Evolutionary conservation across 2,329 filamentous ascomycete species (phyloP).

Genomic region (Dactylellina drechsleri): DNA sequence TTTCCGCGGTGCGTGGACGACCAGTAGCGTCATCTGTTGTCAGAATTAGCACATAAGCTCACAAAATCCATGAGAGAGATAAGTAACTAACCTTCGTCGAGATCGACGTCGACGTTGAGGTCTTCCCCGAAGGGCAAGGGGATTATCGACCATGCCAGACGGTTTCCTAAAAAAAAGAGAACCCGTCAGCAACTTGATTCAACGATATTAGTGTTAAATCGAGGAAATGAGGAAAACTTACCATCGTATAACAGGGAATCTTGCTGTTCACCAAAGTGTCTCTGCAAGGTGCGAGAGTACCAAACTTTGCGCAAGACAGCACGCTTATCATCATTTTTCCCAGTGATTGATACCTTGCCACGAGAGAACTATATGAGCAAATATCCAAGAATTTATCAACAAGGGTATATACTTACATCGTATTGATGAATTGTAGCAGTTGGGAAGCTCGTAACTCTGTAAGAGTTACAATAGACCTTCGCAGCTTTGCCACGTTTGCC

Average conservation of each 20-base stretch:
- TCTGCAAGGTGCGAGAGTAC: constrained; percentile 72
- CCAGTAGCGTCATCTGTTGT: constrained; percentile 60
- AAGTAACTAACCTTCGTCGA: constrained; percentile 72
- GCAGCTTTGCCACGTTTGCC: constrained; percentile 65
- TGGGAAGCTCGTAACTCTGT: constrained; percentile 72
- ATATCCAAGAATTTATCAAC: constrained; percentile 25
- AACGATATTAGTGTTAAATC: constrained; percentile 69
- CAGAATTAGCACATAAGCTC: constrained; percentile 53
- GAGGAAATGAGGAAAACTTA: constrained; percentile 18
- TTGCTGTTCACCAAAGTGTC: constrained; percentile 65
- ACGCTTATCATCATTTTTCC: constrained; percentile 72
- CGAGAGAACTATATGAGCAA: background rate
- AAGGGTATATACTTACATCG: constrained; percentile 71
- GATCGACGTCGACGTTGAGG: constrained; percentile 72
- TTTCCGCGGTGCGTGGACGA: constrained; percentile 58
- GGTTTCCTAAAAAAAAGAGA: constrained; percentile 67
- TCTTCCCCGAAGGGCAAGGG: constrained; percentile 64
- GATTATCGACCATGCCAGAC: constrained; percentile 79
- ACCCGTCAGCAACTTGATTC: too few relatives aligned
- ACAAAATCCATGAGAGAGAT: background rate
- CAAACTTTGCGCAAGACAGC: constrained; percentile 80
- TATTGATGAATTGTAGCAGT: constrained; percentile 79
- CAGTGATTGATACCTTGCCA: constrained; percentile 42
- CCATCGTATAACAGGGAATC: constrained; percentile 58
- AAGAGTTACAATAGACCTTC: constrained; percentile 74